These are phyloP conservation scores for Apiospora koreana DNA, from an alignment of 2,329 filamentous ascomycete genomes.

Conservation along the genomic window DNA sequence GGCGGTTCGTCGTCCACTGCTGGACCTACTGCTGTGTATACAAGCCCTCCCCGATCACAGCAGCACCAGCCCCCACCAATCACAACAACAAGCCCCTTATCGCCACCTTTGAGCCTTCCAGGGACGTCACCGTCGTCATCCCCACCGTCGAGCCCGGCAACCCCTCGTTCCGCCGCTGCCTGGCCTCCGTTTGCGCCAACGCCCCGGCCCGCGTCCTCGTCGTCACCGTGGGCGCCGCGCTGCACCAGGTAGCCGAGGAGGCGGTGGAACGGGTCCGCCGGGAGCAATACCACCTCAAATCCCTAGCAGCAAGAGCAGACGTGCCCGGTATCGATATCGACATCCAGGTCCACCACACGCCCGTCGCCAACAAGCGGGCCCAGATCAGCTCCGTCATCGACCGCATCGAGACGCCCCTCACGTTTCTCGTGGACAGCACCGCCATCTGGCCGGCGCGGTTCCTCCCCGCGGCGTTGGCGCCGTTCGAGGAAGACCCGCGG, in stretches of 20 bases:
- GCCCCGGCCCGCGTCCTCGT: constrained; percentile 41
- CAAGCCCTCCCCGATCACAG: neutral
- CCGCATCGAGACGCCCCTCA: constrained; percentile 40
- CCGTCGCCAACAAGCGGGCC: constrained; percentile 46
- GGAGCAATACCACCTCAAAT: constrained; percentile 10
- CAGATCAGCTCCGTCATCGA: constrained; percentile 46
- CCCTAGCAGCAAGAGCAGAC: too few species aligned
- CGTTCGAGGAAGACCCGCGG: constrained; percentile 40
- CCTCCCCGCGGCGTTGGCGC: constrained; percentile 42
- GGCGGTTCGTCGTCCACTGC: constrained; percentile 44
- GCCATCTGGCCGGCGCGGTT: constrained; percentile 32
- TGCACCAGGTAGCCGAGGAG: constrained; percentile 22
- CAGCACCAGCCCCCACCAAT: too few species aligned
- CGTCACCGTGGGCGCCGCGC: constrained; percentile 42
- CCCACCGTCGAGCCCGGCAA: constrained; percentile 50
- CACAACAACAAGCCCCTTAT: neutral
- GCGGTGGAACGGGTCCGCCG: constrained; percentile 16
- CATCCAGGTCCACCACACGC: constrained; percentile 33
- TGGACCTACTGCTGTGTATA: constrained; percentile 29
- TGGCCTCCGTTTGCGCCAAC: constrained; percentile 42
- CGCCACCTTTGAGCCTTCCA: constrained; percentile 30
- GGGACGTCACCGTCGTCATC: constrained; percentile 52
- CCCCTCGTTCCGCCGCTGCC: constrained; percentile 41
- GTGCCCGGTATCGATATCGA: constrained; percentile 15
- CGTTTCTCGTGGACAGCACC: constrained; percentile 53